Conservation (phyloP, 2,329 filamentous ascomycete genomes). For the Penicillium sp. region DNA sequence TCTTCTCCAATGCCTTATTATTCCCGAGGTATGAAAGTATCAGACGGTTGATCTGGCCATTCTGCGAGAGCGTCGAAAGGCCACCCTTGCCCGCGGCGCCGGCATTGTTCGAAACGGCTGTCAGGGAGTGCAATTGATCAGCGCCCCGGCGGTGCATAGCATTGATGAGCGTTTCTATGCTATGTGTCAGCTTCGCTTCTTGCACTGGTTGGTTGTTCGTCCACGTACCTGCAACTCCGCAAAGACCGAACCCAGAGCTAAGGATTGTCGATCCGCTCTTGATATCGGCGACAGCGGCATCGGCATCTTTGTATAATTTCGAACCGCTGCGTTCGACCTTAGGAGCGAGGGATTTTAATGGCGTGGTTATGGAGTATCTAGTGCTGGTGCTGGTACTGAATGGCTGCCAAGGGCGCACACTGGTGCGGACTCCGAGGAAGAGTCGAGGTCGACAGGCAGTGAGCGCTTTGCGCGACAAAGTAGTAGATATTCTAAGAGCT, state of each 20-base stretch:
- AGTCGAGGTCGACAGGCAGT: slow-evolving; percentile 18
- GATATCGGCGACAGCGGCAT: slow-evolving; percentile 62
- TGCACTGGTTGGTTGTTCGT: no score
- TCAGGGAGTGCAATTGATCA: slow-evolving; percentile 51
- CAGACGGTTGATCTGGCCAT: slow-evolving; percentile 62
- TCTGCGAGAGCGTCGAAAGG: slow-evolving; percentile 58
- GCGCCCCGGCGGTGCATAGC: slow-evolving; percentile 54
- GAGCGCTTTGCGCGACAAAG: slow-evolving; percentile 21
- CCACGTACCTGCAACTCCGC: slow-evolving; percentile 59
- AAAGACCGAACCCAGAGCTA: slow-evolving; percentile 74
- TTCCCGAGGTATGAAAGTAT: slow-evolving; percentile 68
- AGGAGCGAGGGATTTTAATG: slow-evolving; percentile 17
- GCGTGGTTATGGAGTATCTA: slow-evolving; percentile 19
- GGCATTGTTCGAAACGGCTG: slow-evolving; percentile 73
- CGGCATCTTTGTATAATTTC: slow-evolving; percentile 43
- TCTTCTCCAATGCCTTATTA: slow-evolving; percentile 66
- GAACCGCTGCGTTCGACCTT: slow-evolving; percentile 27
- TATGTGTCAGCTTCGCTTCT: not conserved
- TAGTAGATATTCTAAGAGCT: slow-evolving; percentile 18
- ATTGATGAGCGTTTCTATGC: slow-evolving; percentile 59
- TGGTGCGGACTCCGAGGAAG: slow-evolving; percentile 15
- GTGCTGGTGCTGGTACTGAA: slow-evolving; percentile 1
- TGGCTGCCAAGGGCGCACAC: slow-evolving; percentile 8
- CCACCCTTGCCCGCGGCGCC: slow-evolving; percentile 61
- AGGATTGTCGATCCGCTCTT: slow-evolving; percentile 62